A percentile compares a stretch with the other conserved stretches of the same genome.
phyloP scores from a whole-genome alignment of 805 yeast genomes.

The Candida andamanensis region DNA sequence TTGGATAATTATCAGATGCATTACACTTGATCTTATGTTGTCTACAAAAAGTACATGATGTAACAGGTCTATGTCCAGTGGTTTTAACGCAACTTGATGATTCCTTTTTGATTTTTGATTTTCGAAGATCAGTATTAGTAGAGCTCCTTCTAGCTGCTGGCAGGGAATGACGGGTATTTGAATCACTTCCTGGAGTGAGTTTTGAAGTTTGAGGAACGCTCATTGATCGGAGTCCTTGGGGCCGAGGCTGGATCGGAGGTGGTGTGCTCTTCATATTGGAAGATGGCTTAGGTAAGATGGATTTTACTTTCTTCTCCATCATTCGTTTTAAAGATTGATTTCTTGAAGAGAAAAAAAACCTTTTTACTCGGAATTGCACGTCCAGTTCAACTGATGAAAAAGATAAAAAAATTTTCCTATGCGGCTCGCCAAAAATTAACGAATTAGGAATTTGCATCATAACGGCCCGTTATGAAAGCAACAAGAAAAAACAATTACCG shows the following conservation, averaged over 20 bases:
- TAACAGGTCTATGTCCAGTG: conserved; percentile 72
- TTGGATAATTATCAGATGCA: conserved; percentile 78
- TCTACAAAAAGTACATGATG: conserved; percentile 90
- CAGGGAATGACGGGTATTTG: conserved; percentile 5
- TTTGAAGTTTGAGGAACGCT: not conserved
- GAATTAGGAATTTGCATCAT: too few relatives aligned
- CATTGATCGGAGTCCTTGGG: not conserved
- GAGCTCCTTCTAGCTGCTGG: conserved; percentile 5
- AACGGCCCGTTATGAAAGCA: too few relatives aligned
- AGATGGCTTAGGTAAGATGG: conserved; percentile 39
- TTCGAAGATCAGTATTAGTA: conserved; percentile 12
- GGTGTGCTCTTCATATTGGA: conserved; percentile 7
- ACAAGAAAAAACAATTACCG: too few relatives aligned
- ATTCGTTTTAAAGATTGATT: not conserved
- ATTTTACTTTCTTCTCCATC: conserved; percentile 38
- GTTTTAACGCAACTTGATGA: conserved; percentile 7
- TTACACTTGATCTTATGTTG: conserved; percentile 93
- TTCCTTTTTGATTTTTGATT: conserved; percentile 10
- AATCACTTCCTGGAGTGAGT: not conserved
- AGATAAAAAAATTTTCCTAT: conserved; percentile 21
- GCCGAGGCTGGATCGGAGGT: too few relatives aligned
- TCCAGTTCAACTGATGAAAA: conserved; percentile 19
- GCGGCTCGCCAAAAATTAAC: conserved; percentile 3
- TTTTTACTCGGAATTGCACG: conserved; percentile 8
- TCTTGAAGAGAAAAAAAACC: conserved; percentile 1